Evolutionary conservation across 768 basidiomycete species (phyloP), one percentile per base, ranked within the genome.

Genomic region (Amanita rubescens): DNA sequence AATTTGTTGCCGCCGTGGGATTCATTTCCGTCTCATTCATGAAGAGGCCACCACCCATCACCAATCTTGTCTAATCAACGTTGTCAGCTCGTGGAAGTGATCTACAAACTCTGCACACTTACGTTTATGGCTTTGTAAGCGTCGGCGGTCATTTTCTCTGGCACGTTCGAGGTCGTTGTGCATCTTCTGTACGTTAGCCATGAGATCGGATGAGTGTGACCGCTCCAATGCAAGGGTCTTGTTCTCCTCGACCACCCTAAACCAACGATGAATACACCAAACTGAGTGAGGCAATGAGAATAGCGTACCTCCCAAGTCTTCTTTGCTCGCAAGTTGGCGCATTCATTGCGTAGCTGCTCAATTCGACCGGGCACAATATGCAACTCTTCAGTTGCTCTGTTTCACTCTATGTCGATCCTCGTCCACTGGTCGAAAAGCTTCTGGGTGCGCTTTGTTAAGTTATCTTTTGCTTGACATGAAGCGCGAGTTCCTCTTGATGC

Each of bases 101-200:
- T 49, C 10, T n/a, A n/a, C 2, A 11, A 33, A 17, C n/a, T 1
- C 30, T 2, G 19, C 8, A 9, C n/a, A 72, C 81, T 54, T 62
- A 95, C 90, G 78, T 80, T 62, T 95, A 92, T 92, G 85, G 52
- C 75, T 82, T 67, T 96, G 93, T 32, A 94, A 70, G 7, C 91
- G 81, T 12, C 82, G 75, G 17, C 90, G 79, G 59, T 94, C 90
- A 54, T 90, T 94, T 63, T 87, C 84, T 5, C 85, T 82, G 0
- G 87, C 87, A 47, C 84, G 78, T 63, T 94, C 92, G 7, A 90
- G 74, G 60, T 96, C 94, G 52, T 80, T 81, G 61, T 92, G 90
- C 82, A 96, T 92, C 63, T 80, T 87, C 68, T 94, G 91, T 22
- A 95, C 84, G 63, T 90, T 94, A 24, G 78, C 73, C 82, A 95